phyloP scores from a whole-genome alignment of 1,139 yeast genomes.

The Kurtzmaniella quercitrusa region DNA sequence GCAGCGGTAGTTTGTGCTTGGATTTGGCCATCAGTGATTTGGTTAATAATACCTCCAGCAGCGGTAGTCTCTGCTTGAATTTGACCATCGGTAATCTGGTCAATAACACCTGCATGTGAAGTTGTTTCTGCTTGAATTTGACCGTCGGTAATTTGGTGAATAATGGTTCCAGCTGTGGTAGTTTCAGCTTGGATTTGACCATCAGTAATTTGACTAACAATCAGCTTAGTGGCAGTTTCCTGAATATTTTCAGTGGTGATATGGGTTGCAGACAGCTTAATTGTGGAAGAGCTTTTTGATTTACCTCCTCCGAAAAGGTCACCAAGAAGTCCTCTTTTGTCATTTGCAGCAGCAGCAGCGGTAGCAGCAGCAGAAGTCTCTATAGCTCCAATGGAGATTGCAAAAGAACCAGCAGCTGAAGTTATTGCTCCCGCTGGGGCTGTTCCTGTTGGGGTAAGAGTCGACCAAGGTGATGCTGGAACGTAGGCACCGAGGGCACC shows the following conservation, averaged over 20 bases:
- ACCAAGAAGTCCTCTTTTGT: conserved; percentile 1
- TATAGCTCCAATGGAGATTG: conserved; percentile 21
- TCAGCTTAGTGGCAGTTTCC: conserved; percentile 16
- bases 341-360: conserved; percentile 11
- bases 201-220: conserved; percentile 32
- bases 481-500: conserved; percentile 15
- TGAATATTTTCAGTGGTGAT: not conserved
- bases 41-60: conserved; percentile 15
- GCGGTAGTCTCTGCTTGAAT: conserved; percentile 15
- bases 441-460: conserved; percentile 25
- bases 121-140: conserved; percentile 15
- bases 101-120: conserved; percentile 9
- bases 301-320: not conserved
- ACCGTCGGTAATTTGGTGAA: conserved; percentile 18
- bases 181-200: conserved; percentile 39
- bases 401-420: conserved; percentile 23
- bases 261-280: not conserved
- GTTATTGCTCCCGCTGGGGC: conserved; percentile 19
- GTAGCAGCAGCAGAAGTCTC: conserved; percentile 13
- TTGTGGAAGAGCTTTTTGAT: not conserved
- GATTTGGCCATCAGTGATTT: conserved; percentile 23
- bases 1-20: conserved; percentile 17
- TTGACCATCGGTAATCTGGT: conserved; percentile 21
- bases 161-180: conserved; percentile 17
- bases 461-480: conserved; percentile 22